phyloP scores from a whole-genome alignment of 257 asterid species.

The Penstemon davidsonii region DNA sequence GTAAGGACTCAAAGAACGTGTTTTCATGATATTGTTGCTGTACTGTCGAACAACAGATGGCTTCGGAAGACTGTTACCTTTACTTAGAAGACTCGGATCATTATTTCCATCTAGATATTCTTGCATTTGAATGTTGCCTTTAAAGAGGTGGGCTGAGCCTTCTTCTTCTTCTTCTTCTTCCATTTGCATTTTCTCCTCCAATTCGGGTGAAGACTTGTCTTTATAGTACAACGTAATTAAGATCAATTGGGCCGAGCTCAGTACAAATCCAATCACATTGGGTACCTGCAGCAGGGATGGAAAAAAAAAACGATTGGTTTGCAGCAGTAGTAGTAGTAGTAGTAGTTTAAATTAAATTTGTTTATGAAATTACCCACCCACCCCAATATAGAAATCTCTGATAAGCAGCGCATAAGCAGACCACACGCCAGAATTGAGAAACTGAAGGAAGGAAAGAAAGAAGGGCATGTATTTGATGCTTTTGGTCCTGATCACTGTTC shows the following conservation, averaged over 20 bases:
- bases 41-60: slow-evolving; percentile 38
- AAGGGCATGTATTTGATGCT: slow-evolving; percentile 83
- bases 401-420: slow-evolving; percentile 50
- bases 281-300: slow-evolving; percentile 44
- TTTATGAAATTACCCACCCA: slow-evolving; percentile 34
- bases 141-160: slow-evolving; percentile 40
- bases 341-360: too few species aligned
- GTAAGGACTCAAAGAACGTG: slow-evolving; percentile 37
- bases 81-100: slow-evolving; percentile 26
- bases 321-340: not conserved
- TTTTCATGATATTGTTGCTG: slow-evolving; percentile 35
- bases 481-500: slow-evolving; percentile 57
- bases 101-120: not conserved
- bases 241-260: slow-evolving; percentile 55
- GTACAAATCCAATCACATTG: slow-evolving; percentile 57
- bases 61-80: slow-evolving; percentile 48
- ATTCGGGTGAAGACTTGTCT: slow-evolving; percentile 18
- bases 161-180: slow-evolving; percentile 21
- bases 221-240: slow-evolving; percentile 38
- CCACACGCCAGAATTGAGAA: slow-evolving; percentile 67
- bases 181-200: too few species aligned
- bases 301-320: not conserved
- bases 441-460: slow-evolving; percentile 60
- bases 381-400: slow-evolving; percentile 50
- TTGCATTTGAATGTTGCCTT: slow-evolving; percentile 33